Conservation (phyloP, 768 basidiomycete genomes). For the Tricholoma sp. region DNA sequence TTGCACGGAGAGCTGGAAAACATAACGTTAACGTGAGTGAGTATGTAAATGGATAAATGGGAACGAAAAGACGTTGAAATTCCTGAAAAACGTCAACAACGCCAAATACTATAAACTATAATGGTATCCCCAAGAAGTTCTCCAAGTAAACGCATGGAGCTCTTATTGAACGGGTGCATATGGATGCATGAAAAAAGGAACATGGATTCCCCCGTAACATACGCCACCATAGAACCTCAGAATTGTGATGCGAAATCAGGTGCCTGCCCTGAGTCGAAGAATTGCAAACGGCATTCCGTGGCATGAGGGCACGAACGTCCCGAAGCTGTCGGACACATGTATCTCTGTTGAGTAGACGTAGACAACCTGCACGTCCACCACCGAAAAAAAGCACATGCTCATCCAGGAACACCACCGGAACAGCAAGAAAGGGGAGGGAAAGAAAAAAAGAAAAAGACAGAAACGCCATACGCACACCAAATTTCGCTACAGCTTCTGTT, state of each 20-base stretch:
- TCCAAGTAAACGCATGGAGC: too few species aligned
- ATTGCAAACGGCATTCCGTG: too few species aligned
- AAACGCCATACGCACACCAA: constrained; percentile 32
- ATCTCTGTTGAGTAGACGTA: too few species aligned
- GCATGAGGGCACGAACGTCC: neutral
- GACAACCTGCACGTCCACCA: too few species aligned
- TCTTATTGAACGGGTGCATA: neutral
- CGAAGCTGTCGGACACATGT: neutral
- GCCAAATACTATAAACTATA: neutral
- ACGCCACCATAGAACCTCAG: neutral
- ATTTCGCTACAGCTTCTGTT: constrained; percentile 53
- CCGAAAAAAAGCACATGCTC: neutral
- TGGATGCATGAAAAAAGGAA: neutral
- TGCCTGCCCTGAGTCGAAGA: too few species aligned
- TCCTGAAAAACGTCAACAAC: neutral
- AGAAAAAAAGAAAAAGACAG: neutral
- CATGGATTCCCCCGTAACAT: neutral
- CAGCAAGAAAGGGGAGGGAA: neutral
- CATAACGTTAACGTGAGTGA: neutral
- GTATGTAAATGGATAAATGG: neutral
- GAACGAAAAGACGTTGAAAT: too few species aligned
- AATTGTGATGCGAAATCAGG: too few species aligned
- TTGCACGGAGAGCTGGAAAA: neutral
- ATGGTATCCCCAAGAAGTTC: too few species aligned
- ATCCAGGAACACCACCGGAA: neutral